Percentiles rank a stretch among this genome's conserved stretches.
Evolutionary conservation across 352 stramenopile genomes (phyloP).

Genomic region (Pythium dissotocum): DNA sequence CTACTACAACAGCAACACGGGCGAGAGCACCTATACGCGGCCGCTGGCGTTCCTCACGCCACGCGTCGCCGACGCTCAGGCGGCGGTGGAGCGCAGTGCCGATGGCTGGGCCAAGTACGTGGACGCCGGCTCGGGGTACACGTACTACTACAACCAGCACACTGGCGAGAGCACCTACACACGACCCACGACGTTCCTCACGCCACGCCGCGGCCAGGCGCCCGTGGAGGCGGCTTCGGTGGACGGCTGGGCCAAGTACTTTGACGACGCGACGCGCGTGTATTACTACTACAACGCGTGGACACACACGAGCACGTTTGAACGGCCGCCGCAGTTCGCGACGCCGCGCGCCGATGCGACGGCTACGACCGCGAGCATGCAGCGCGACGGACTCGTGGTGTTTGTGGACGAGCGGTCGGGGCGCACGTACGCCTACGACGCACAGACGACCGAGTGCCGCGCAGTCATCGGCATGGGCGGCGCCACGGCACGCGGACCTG

Average conservation of each 20-base stretch:
- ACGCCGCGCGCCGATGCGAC: conserved; percentile 40
- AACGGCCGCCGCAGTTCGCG: conserved; percentile 41
- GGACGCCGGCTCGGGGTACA: conserved; percentile 40
- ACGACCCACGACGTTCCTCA: conserved; percentile 36
- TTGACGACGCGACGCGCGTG: conserved; percentile 43
- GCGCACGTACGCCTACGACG: conserved; percentile 50
- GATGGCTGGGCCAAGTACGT: conserved; percentile 40
- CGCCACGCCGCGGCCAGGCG: conserved; percentile 26
- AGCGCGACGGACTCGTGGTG: conserved; percentile 22
- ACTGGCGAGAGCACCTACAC: conserved; percentile 75
- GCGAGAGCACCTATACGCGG: conserved; percentile 62
- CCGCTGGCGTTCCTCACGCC: conserved; percentile 30
- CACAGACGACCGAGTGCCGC: conserved; percentile 53
- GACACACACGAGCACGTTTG: conserved; percentile 45
- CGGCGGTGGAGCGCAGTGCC: conserved; percentile 6
- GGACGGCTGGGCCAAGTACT: conserved; percentile 62
- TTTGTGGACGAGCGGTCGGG: conserved; percentile 47
- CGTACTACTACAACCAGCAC: conserved; percentile 79
- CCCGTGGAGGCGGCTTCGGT: conserved; percentile 10
- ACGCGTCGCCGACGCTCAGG: conserved; percentile 10
- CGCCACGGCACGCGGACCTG: conserved; percentile 15
- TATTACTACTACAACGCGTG: conserved; percentile 75
- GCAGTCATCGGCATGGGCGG: conserved; percentile 17
- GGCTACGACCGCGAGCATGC: neutral
- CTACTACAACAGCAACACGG: conserved; percentile 81